A percentile compares a stretch with the other conserved stretches of the same genome.
These are phyloP conservation scores for Fulvia fulva DNA, from an alignment of 2,329 filamentous ascomycete genomes.

Conservation along the genomic window DNA sequence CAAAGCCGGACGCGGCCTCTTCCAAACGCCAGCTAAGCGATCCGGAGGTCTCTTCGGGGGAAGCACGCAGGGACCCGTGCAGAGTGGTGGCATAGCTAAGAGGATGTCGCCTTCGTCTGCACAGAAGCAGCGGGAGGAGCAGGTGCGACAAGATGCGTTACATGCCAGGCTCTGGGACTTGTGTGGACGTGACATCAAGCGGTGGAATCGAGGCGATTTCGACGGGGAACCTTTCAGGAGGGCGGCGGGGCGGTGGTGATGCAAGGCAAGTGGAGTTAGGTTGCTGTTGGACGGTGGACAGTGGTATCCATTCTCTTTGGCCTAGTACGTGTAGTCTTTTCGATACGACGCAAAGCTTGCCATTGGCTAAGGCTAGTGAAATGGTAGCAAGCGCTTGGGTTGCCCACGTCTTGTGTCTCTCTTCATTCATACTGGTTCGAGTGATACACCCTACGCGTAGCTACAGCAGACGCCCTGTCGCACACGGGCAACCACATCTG, in stretches of 20 bases:
- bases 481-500: background rate
- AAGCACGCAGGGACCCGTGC: conserved; percentile 1
- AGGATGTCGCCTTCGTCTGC: conserved; percentile 15
- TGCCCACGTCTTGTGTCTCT: background rate
- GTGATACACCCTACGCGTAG: background rate
- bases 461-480: background rate
- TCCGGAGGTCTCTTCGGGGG: conserved; percentile 4
- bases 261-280: background rate
- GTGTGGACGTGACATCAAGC: conserved; percentile 30
- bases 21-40: conserved; percentile 11
- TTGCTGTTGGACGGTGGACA: background rate
- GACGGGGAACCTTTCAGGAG: conserved; percentile 25
- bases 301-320: background rate
- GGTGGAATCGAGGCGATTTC: conserved; percentile 36
- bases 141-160: conserved; percentile 15
- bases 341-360: background rate
- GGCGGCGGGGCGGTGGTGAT: conserved; percentile 32
- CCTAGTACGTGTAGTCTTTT: background rate
- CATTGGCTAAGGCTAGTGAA: background rate
- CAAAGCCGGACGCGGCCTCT: conserved; percentile 16
- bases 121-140: conserved; percentile 17
- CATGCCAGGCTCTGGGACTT: conserved; percentile 30
- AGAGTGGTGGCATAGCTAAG: conserved; percentile 10
- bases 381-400: background rate
- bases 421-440: background rate